Conservation (phyloP, 2,329 filamentous ascomycete genomes). For the Ceratocystis diversiconidia region DNA sequence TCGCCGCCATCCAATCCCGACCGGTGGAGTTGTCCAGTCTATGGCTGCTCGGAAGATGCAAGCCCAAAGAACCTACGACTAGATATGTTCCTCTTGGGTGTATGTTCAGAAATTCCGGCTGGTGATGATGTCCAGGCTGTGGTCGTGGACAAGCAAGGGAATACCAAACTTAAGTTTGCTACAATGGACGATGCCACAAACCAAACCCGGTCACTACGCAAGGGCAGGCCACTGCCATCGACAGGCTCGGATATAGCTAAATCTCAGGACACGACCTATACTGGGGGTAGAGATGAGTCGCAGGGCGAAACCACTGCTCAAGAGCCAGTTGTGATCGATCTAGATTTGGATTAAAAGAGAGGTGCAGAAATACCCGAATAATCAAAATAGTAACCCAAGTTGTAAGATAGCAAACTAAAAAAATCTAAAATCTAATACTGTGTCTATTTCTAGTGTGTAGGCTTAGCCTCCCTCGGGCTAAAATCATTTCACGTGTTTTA, state of each 20-base stretch:
- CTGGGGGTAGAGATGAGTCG: background rate
- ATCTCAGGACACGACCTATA: background rate
- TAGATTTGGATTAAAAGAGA: background rate
- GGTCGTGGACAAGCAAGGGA: background rate
- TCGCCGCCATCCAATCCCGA: background rate
- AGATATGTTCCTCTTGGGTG: background rate
- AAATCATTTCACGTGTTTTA: background rate
- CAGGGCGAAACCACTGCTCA: background rate
- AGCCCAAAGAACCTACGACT: constrained; percentile 4
- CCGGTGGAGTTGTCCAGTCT: constrained; percentile 12
- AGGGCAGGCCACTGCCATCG: background rate
- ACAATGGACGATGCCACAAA: background rate
- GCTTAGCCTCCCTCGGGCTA: too few species aligned
- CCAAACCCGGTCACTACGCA: background rate
- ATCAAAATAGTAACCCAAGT: background rate
- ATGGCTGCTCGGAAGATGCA: constrained; percentile 10
- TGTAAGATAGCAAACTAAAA: background rate
- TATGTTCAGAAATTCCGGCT: background rate
- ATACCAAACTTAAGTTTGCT: background rate
- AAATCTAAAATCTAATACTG: background rate
- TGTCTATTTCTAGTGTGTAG: background rate
- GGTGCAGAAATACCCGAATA: background rate
- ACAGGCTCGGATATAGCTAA: background rate
- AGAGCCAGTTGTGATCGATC: background rate
- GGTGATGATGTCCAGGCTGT: background rate